Evolutionary conservation across 257 asterid species (phyloP), one percentile per base, ranked within the genome.

Genomic region (Paulownia fortunei): DNA sequence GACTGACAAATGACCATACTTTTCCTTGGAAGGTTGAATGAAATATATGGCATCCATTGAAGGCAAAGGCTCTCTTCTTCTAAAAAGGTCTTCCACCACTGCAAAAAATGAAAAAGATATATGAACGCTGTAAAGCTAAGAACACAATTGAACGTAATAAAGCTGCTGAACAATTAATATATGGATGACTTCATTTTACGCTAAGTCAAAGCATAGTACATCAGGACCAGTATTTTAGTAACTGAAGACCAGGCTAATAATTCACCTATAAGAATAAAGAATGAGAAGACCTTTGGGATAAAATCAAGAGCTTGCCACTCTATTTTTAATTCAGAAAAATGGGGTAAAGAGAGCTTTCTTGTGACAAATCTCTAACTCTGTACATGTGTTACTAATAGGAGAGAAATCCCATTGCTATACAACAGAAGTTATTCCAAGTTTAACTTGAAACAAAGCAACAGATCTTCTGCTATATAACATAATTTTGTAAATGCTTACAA

Each of bases 11-110:
- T 68, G 82, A 63, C 75, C 72, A 72, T 92, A 93, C 99, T 92
- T 96, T 85, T 93, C 98, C 85, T 93, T 93, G 44, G 94, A 84
- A 65, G 99, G 99, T 82, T 93, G 98, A 69, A 96, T 87, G 88
- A 89, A 96, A 80, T 96, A 96, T 84, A 96, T 80, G 65, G 92
- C 98, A 83, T 93, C 99, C 98, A 93, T 81, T 72, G 97, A 87
- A n/a, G 99, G 99, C 87, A 96, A 83, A 76, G 99, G 99, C 85
- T 96, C 91, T 78, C 98, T 84, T 82, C 98, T 88, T 88, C 92
- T 90, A 60, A 90, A 93, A 82, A 96, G 93, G 85, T 96, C 98
- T 86, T 96, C 99, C 84, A 96, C 99, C 99, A 93, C 98, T 96
- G 91, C 82, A 76, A 21, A 67, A 79, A 49, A 46, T 24, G 67